Conservation (phyloP, 345 rosid species). For the Erysimum cheiranthoides region DNA sequence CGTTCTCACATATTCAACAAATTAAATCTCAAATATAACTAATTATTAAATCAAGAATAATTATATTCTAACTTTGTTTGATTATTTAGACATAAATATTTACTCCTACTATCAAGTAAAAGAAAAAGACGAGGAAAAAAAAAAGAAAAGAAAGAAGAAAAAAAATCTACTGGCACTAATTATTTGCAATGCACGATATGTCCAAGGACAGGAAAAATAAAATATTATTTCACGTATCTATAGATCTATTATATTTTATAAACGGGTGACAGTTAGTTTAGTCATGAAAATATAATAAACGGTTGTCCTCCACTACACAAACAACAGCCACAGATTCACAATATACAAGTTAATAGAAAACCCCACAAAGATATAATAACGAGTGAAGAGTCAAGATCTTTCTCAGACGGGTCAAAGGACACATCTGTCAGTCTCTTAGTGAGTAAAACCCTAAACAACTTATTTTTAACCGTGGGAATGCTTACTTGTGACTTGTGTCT, state of each 20-base stretch:
- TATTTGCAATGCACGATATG: background rate
- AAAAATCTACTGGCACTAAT: conserved; percentile 13
- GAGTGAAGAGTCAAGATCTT: conserved; percentile 19
- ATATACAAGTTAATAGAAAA: background rate
- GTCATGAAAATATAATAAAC: conserved; percentile 2
- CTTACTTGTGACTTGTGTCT: conserved; percentile 9
- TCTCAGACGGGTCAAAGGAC: background rate
- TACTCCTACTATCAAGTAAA: too few species aligned
- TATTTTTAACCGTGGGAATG: background rate
- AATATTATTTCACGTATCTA: background rate
- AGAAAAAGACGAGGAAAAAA: too few species aligned
- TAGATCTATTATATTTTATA: too few species aligned
- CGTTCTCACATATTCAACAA: too few species aligned
- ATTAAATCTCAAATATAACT: background rate
- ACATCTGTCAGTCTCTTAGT: background rate
- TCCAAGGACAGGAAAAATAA: background rate
- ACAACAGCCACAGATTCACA: conserved; percentile 9
- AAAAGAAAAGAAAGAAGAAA: too few species aligned
- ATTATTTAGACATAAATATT: background rate
- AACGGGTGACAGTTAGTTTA: background rate
- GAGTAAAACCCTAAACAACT: background rate
- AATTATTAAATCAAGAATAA: background rate
- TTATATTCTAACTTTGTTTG: background rate
- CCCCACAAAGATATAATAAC: background rate
- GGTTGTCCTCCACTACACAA: conserved; percentile 8